Conservation (phyloP, 208 protist species). For the Wallacemonas sp. region DNA sequence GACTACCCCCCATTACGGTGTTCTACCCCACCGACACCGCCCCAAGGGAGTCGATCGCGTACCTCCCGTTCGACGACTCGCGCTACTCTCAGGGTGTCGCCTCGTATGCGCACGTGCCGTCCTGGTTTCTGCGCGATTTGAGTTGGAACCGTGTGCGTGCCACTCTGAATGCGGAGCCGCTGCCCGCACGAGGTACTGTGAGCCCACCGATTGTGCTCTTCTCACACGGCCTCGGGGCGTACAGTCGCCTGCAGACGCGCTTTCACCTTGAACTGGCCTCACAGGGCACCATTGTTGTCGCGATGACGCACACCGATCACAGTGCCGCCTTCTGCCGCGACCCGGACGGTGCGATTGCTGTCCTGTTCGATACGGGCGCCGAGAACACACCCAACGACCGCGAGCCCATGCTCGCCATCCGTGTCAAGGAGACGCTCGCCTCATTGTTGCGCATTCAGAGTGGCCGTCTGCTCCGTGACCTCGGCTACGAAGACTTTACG, state of each 20-base stretch:
- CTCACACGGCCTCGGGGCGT: conserved; percentile 76
- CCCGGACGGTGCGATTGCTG: conserved; percentile 12
- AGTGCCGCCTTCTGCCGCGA: conserved; percentile 81
- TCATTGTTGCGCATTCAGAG: conserved; percentile 19
- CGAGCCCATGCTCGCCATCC: conserved; percentile 53
- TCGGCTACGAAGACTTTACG: conserved; percentile 9
- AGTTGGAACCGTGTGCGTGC: conserved; percentile 29
- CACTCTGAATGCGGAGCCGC: conserved; percentile 17
- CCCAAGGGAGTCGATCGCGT: conserved; percentile 15
- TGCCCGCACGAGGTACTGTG: too few species aligned
- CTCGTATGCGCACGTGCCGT: conserved; percentile 42
- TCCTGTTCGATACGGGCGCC: conserved; percentile 28
- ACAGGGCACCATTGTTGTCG: conserved; percentile 68
- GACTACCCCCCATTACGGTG: conserved; percentile 53
- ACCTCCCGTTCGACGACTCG: conserved; percentile 63
- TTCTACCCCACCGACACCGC: conserved; percentile 53
- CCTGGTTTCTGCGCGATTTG: conserved; percentile 47
- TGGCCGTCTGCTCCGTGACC: conserved; percentile 1
- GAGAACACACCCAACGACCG: conserved; percentile 34
- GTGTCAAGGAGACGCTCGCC: conserved; percentile 43
- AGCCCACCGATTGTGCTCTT: conserved; percentile 73
- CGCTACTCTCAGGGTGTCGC: conserved; percentile 57
- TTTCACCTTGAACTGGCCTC: conserved; percentile 64
- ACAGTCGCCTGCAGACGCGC: conserved; percentile 56
- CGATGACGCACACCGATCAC: conserved; percentile 72